Evolutionary conservation across 345 rosid genomes (phyloP).

Genomic region (Eucalyptus polybractea): DNA sequence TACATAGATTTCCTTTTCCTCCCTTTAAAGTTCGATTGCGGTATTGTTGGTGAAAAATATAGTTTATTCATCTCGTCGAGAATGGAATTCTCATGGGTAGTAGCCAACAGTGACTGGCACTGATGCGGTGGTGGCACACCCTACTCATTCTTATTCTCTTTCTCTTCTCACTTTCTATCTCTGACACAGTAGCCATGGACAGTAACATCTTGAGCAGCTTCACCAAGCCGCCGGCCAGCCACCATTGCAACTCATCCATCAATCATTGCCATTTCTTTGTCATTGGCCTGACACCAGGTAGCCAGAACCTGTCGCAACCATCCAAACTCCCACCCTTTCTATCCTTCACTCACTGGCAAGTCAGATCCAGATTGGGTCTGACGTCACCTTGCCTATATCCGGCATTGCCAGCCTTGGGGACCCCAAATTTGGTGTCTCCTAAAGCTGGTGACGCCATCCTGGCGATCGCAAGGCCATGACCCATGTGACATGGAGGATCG

Average conservation of each 20-base stretch:
- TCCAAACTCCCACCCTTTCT: background rate
- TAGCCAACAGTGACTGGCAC: background rate
- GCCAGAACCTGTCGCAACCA: fast-evolving
- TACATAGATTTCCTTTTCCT: background rate
- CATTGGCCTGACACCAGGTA: fast-evolving
- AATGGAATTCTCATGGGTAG: background rate
- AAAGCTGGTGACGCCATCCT: background rate
- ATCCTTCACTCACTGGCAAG: background rate
- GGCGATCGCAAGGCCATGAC: background rate
- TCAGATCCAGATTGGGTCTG: fast-evolving
- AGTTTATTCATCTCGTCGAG: background rate
- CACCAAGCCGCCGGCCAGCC: background rate
- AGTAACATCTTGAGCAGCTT: background rate
- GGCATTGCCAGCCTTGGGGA: background rate
- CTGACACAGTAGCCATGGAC: no score
- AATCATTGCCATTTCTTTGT: background rate
- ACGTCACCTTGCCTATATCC: background rate
- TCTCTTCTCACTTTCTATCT: no score
- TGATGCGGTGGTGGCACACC: background rate
- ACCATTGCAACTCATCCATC: background rate
- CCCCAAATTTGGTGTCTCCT: no score
- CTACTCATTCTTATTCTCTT: no score
- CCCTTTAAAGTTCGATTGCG: fast-evolving
- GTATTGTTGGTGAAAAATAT: background rate
- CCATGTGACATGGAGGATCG: fast-evolving